Base-by-base conservation (phyloP, 225 moss, liverwort and hornwort species). In the Pleurozium schreberi region DNA sequence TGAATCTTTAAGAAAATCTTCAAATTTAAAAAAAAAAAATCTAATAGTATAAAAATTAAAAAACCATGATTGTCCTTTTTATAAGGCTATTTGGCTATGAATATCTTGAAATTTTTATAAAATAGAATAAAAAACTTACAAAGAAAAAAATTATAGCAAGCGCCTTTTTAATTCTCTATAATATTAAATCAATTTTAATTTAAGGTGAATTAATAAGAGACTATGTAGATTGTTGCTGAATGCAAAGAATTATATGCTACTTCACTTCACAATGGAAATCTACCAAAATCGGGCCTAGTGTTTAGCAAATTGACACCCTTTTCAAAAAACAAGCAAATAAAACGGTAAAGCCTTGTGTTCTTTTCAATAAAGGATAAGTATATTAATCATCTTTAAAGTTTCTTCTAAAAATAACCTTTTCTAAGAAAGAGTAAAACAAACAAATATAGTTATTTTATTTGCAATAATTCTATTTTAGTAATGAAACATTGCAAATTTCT, bases 231-330 rank as follows among this genome's bases (percentile, higher is more conserved):
- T 73, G 84, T 87, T 66, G 60, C 52, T 59, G 50, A 67, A 84
- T 91, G 89, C 58, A 84, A 91, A 84, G 91, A 91, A 74, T 25
- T 91, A 52, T 91, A 87, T 66, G 50, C 28, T 18, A 36, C 80
- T 20, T 91, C 84, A 34, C 75, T 91, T 66, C 14, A 13, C 10
- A 47, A 80, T 67, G 84, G 75, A 66, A 74, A 80, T 64, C 43
- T 49, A 74, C 84, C 87, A 10, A 91, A 80, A n/a, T 18, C 18
- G 11, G 64, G 84, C 22, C 34, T 17, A 18, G 30, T 91, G 14
- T 89, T 91, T 23, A 89, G 91, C 22, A 91, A 84, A 74, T 80
- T 89, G 59, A 84, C 89, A 43, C 36, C 26, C 22, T 58, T 84
- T 42, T 47, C 65, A 34, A 91, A 89, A 87, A 49, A 33, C 8